phyloP scores from a whole-genome alignment of 176 grass and related monocot genomes.

The Zizania latifolia region DNA sequence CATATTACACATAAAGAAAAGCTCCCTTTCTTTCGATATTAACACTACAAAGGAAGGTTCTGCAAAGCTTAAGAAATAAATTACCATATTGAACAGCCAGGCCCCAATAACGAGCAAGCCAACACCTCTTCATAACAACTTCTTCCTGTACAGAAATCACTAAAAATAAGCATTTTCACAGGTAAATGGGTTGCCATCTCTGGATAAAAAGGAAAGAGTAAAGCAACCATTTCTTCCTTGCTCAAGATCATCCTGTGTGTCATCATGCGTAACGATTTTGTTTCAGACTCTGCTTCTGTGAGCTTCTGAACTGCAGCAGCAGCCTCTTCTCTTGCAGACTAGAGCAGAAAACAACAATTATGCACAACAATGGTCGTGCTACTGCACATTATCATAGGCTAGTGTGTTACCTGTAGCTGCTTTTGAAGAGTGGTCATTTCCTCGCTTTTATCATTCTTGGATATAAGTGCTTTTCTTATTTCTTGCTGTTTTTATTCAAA shows the following conservation, averaged over 20 bases:
- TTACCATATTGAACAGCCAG: slow-evolving; percentile 84
- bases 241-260: slow-evolving; percentile 86
- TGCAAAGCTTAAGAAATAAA: background rate
- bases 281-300: slow-evolving; percentile 66
- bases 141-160: slow-evolving; percentile 54
- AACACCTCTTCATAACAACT: slow-evolving; percentile 90
- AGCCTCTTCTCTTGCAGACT: slow-evolving; percentile 60
- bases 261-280: slow-evolving; percentile 64
- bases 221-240: slow-evolving; percentile 79
- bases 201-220: slow-evolving; percentile 9
- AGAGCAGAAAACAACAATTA: slow-evolving; percentile 30
- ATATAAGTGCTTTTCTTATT: slow-evolving; percentile 63
- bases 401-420: slow-evolving; percentile 63
- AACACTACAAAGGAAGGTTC: background rate
- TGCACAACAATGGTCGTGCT: background rate
- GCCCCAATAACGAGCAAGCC: slow-evolving; percentile 93
- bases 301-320: slow-evolving; percentile 46
- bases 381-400: background rate
- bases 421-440: slow-evolving; percentile 62
- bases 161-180: slow-evolving; percentile 18
- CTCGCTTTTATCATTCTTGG: slow-evolving; percentile 67
- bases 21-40: background rate
- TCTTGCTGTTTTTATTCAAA: slow-evolving; percentile 62
- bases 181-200: background rate
- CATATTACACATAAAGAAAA: background rate